These are phyloP conservation scores for Filobasidium floriforme DNA, from an alignment of 768 basidiomycete species.

Conservation along the genomic window DNA sequence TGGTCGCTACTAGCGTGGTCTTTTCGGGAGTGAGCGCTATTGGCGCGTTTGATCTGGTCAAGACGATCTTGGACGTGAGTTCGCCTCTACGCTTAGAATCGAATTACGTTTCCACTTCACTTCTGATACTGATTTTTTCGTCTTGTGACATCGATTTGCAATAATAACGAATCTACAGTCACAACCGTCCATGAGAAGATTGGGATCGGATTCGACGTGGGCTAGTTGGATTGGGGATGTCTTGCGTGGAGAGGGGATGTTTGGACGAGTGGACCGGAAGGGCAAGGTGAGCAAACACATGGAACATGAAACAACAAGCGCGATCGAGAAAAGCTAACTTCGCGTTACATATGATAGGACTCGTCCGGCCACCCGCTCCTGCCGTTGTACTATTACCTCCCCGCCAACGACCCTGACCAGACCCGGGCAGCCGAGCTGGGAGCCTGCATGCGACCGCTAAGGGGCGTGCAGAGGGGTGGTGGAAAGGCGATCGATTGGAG, in stretches of 20 bases:
- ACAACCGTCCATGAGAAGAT: constrained; percentile 35
- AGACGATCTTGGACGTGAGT: constrained; percentile 43
- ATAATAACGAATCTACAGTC: too few species aligned
- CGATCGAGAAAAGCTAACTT: too few species aligned
- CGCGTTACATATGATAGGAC: too few species aligned
- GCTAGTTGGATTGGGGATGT: constrained; percentile 28
- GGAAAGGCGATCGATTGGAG: constrained; percentile 44
- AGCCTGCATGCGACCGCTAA: constrained; percentile 36
- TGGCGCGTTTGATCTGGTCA: constrained; percentile 41
- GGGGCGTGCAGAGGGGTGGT: constrained; percentile 37
- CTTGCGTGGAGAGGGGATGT: constrained; percentile 37
- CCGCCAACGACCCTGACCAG: constrained; percentile 39
- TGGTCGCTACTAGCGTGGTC: constrained; percentile 40
- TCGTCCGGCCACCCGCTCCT: constrained; percentile 43
- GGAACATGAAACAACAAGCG: not conserved
- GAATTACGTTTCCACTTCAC: not conserved
- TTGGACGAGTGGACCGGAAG: constrained; percentile 40
- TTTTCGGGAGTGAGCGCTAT: constrained; percentile 41
- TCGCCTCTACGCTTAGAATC: too few species aligned
- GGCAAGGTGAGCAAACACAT: constrained; percentile 34
- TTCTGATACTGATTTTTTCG: not conserved
- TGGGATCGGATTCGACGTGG: constrained; percentile 36
- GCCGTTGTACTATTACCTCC: constrained; percentile 45
- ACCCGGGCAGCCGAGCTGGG: constrained; percentile 39
- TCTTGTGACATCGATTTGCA: too few species aligned